Evolutionary conservation across 805 yeast species (phyloP).

Genomic region (Candida caryicola): DNA sequence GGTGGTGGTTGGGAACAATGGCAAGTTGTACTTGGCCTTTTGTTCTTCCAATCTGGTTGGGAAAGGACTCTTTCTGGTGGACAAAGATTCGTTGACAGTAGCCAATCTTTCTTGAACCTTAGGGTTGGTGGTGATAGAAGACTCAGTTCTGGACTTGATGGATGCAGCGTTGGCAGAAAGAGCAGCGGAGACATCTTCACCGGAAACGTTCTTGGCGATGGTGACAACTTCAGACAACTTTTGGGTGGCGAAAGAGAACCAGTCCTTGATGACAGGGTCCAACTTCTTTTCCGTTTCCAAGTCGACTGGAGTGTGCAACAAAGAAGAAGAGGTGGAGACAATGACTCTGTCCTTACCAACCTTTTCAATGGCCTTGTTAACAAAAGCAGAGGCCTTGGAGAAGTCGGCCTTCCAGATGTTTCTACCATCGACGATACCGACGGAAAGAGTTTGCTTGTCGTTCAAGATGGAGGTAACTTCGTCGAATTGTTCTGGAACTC

Average conservation of each 20-base stretch:
- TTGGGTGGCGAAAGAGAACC: constrained; percentile 98
- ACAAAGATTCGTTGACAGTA: constrained; percentile 67
- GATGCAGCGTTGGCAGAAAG: constrained; percentile 86
- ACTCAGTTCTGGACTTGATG: constrained; percentile 78
- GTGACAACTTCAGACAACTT: constrained; percentile 88
- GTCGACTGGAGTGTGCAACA: constrained; percentile 98
- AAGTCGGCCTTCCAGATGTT: constrained; percentile 99
- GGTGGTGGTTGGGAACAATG: constrained; percentile 99
- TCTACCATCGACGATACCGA: constrained; percentile 98
- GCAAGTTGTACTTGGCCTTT: constrained; percentile 84
- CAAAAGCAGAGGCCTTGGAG: constrained; percentile 77
- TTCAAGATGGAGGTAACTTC: constrained; percentile 67
- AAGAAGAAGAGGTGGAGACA: constrained; percentile 93
- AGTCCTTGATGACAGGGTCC: constrained; percentile 87
- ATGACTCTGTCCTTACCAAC: constrained; percentile 83
- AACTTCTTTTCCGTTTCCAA: constrained; percentile 88
- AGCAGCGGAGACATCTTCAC: constrained; percentile 72
- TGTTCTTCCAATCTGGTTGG: constrained; percentile 84
- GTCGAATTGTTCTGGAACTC: constrained; percentile 94
- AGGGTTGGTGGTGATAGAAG: constrained; percentile 87
- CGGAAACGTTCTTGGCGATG: constrained; percentile 83
- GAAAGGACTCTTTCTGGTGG: constrained; percentile 86
- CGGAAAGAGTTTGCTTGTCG: constrained; percentile 78
- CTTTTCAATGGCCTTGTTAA: constrained; percentile 77
- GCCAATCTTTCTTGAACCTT: constrained; percentile 86